These are phyloP conservation scores for Monosporascus sp. DNA, from an alignment of 2,329 filamentous ascomycete species.

Conservation along the genomic window DNA sequence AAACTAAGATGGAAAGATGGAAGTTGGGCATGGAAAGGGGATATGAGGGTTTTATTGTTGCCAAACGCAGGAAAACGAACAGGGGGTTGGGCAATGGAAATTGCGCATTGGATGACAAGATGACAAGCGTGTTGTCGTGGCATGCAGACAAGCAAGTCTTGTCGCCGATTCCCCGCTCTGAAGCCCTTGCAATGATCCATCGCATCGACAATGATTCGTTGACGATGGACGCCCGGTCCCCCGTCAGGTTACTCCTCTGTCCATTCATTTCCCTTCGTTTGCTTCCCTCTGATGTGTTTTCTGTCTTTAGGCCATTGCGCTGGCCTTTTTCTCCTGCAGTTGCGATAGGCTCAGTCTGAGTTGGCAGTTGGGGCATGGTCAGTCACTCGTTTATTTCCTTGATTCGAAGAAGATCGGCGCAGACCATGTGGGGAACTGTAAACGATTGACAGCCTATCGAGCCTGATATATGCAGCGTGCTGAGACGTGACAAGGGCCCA, in stretches of 20 bases:
- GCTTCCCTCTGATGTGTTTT: constrained; percentile 3
- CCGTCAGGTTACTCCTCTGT: not conserved
- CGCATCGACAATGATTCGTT: not conserved
- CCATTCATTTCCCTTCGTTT: constrained; percentile 6
- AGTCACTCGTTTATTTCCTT: constrained; percentile 33
- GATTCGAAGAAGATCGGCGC: constrained; percentile 29
- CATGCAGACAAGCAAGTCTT: not conserved
- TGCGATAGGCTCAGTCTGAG: constrained; percentile 33
- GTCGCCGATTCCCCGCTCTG: not conserved
- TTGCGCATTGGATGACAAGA: constrained; percentile 7
- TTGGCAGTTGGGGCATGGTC: constrained; percentile 22
- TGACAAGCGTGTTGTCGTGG: constrained; percentile 8
- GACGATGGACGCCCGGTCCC: not conserved
- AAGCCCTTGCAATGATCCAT: not conserved
- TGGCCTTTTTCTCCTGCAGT: constrained; percentile 35
- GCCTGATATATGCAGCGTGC: constrained; percentile 18
- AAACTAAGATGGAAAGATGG: constrained; percentile 27
- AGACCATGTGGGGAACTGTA: constrained; percentile 28
- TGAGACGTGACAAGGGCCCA: constrained; percentile 34
- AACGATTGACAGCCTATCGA: constrained; percentile 38
- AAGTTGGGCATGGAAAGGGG: constrained; percentile 37
- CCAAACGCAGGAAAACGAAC: constrained; percentile 16
- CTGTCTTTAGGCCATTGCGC: constrained; percentile 32
- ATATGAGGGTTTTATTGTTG: constrained; percentile 45
- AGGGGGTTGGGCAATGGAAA: constrained; percentile 23